Evolutionary conservation across 2,329 filamentous ascomycete genomes (phyloP), one percentile per base, ranked within the genome.

Genomic region (Alternaria longipes): DNA sequence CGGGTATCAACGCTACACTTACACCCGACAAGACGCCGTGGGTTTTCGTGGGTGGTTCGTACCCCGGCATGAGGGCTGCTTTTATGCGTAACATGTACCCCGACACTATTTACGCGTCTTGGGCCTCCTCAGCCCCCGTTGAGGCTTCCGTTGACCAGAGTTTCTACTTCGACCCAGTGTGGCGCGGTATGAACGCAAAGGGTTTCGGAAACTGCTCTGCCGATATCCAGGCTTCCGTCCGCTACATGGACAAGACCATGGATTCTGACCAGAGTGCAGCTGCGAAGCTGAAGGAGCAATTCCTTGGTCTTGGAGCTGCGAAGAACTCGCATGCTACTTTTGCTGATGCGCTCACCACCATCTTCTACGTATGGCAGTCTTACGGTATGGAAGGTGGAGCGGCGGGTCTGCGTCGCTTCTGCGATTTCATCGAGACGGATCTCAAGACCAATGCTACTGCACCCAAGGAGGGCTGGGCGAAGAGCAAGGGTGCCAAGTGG

Each of bases 151-250:
- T 82, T n/a, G 79, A 85, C 59, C 84, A 85, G 80, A 80, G 79
- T n/a, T 72, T 79, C 22, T 86, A 85, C 67, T 85, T 78, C 54
- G 83, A 85, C 22, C 81, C 84, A 38, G 70, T 86, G 2, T 82
- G 82, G 64, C 78, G 77, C 11, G 83, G 82, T 3, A 77, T 86
- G 74, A 77, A 80, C 5, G 64, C 59, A 3, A 72, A 77, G 41
- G 79, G 80, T 16, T 80, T 73, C 26, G 75, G 74, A 3, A 85
- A 85, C 68, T 87, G 85, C 71, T 80, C 82, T 12, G 75, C 76
- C 12, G 84, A 86, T 59, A 78, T 85, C 51, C 78, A 83, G 16
- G 81, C 82, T 5, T 83, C 82, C 4, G 74, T 85, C 38, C 62
- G 73, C 26, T 84, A 84, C 63, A 83, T 86, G 45, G 85, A 87